A percentile compares a stretch with the other conserved stretches of the same genome.
phyloP scores from a whole-genome alignment of 148 eudicot species.

The Amaranthus cruentus region DNA sequence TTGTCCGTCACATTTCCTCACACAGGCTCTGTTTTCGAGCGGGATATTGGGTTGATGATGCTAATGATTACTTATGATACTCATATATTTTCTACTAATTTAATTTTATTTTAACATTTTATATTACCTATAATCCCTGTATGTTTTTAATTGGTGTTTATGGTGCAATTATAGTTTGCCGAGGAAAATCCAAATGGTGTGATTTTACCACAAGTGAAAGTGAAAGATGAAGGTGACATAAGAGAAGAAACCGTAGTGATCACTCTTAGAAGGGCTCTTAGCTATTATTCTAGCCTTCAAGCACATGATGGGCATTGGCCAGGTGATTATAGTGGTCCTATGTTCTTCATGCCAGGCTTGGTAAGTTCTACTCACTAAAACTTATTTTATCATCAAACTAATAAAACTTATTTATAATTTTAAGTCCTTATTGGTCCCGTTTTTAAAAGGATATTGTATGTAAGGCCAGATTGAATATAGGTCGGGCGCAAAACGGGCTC shows the following conservation, averaged over 20 bases:
- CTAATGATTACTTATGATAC: too few relatives aligned
- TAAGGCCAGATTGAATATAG: too few relatives aligned
- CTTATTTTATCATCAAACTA: too few relatives aligned
- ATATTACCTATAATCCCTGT: not conserved
- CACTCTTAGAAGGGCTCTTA: conserved; percentile 68
- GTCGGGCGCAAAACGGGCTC: too few relatives aligned
- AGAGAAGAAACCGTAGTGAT: conserved; percentile 59
- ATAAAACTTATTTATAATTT: too few relatives aligned
- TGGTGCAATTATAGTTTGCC: conserved; percentile 40
- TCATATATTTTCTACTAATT: too few relatives aligned
- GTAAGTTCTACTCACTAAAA: conserved; percentile 26
- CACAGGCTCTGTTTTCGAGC: too few relatives aligned
- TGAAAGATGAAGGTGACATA: conserved; percentile 51
- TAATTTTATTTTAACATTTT: too few relatives aligned
- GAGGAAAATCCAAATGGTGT: conserved; percentile 46
- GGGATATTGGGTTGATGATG: too few relatives aligned
- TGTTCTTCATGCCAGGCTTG: conserved; percentile 86
- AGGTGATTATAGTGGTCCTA: conserved; percentile 94
- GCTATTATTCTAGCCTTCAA: conserved; percentile 20
- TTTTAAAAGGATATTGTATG: too few relatives aligned
- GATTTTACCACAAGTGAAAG: conserved; percentile 57
- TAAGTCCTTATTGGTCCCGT: too few relatives aligned
- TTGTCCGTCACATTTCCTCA: too few relatives aligned
- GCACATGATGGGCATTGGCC: conserved; percentile 92
- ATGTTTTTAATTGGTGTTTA: not conserved